Conservation (phyloP, 2,329 filamentous ascomycete species). For the Ceratocystis smalleyi region DNA sequence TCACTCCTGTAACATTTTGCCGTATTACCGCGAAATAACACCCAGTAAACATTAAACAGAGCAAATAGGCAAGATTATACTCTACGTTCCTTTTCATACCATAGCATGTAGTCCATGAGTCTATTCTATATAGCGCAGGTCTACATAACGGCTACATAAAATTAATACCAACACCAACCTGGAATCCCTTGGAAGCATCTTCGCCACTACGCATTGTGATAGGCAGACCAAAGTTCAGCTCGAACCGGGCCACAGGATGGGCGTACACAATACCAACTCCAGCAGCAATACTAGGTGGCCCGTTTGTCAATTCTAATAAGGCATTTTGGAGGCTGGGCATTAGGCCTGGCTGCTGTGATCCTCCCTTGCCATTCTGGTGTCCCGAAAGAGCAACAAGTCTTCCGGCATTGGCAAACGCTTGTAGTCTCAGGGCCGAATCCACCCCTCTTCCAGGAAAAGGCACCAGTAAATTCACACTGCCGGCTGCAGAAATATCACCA, state of each 20-base stretch:
- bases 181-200: conserved; percentile 75
- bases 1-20: no score
- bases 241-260: conserved; percentile 81
- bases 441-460: conserved; percentile 69
- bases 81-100: not conserved
- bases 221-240: conserved; percentile 88
- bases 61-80: not conserved
- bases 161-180: conserved; percentile 91
- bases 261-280: conserved; percentile 88
- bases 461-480: conserved; percentile 69
- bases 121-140: not conserved
- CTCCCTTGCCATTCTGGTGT: conserved; percentile 30
- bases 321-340: conserved; percentile 42
- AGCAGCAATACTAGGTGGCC: conserved; percentile 69
- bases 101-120: not conserved
- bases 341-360: conserved; percentile 28
- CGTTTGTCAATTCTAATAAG: conserved; percentile 53
- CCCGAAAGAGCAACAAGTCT: conserved; percentile 60
- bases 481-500: conserved; percentile 82
- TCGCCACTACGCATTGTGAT: conserved; percentile 69
- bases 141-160: conserved; percentile 50
- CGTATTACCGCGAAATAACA: no score
- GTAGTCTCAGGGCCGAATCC: conserved; percentile 71
- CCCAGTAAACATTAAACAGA: no score
- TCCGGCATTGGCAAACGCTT: conserved; percentile 83